Conservation (phyloP, 805 yeast species). For the Saturnispora sanitii region DNA sequence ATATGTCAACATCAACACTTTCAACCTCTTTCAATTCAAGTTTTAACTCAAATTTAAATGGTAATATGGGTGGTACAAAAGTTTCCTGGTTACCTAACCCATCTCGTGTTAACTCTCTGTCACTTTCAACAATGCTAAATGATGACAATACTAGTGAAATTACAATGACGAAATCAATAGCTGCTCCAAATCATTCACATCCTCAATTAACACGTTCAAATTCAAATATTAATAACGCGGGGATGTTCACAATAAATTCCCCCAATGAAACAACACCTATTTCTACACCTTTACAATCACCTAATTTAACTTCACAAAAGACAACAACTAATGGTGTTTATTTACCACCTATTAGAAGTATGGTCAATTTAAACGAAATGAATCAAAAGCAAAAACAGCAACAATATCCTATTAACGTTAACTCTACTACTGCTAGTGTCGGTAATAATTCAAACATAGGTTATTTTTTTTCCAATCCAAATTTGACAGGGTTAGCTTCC, state of each 20-base stretch:
- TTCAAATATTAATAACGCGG: neutral
- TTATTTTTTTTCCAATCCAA: neutral
- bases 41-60: too few relatives aligned
- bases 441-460: neutral
- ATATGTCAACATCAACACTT: conserved; percentile 23
- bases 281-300: conserved; percentile 29
- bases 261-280: conserved; percentile 27
- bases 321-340: conserved; percentile 12
- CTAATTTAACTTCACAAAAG: conserved; percentile 24
- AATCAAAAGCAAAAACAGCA: too few relatives aligned
- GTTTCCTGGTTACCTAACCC: conserved; percentile 10
- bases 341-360: conserved; percentile 27
- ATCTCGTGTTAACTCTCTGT: conserved; percentile 20
- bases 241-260: conserved; percentile 26
- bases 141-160: too few relatives aligned
- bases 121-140: conserved; percentile 10
- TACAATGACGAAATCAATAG: conserved; percentile 34
- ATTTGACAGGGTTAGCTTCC: neutral
- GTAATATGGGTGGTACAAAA: too few relatives aligned
- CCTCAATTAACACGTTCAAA: conserved; percentile 16
- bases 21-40: conserved; percentile 14
- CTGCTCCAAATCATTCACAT: conserved; percentile 17
- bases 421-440: too few relatives aligned
- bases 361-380: conserved; percentile 16
- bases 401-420: too few relatives aligned